phyloP scores from a whole-genome alignment of 768 basidiomycete species.

The Trametes coccinea region DNA sequence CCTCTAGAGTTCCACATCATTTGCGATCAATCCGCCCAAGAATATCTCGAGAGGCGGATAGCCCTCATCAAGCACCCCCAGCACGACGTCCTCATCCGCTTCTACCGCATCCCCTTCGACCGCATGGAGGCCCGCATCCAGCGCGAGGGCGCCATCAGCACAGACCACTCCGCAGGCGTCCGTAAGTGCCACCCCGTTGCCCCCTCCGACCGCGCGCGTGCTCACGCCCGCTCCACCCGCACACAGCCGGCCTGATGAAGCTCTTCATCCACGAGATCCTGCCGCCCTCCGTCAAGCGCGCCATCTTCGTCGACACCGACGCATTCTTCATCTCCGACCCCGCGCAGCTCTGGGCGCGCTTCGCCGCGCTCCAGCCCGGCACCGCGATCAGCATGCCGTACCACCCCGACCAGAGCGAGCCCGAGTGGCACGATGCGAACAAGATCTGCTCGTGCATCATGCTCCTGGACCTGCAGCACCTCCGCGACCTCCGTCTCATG shows the following conservation, averaged over 20 bases:
- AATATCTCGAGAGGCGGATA: conserved; percentile 40
- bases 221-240: not conserved
- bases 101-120: conserved; percentile 43
- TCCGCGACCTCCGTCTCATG: conserved; percentile 47
- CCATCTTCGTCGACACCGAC: conserved; percentile 55
- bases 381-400: conserved; percentile 46
- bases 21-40: conserved; percentile 45
- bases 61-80: conserved; percentile 40
- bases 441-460: conserved; percentile 53
- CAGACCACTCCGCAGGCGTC: conserved; percentile 49
- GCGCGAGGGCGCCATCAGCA: conserved; percentile 46
- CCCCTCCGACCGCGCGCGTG: not conserved
- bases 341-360: conserved; percentile 46
- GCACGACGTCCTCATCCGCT: conserved; percentile 41
- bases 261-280: conserved; percentile 54
- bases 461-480: conserved; percentile 49
- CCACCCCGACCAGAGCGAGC: conserved; percentile 42
- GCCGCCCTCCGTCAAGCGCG: conserved; percentile 42
- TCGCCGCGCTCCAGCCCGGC: conserved; percentile 34
- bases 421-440: conserved; percentile 48
- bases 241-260: conserved; percentile 51
- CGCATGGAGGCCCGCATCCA: conserved; percentile 45
- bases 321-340: conserved; percentile 52
- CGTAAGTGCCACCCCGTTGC: conserved; percentile 36
- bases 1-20: conserved; percentile 32